Evolutionary conservation across 169 alveolate species (phyloP).

Genomic region (Cryptosporidium canis): DNA sequence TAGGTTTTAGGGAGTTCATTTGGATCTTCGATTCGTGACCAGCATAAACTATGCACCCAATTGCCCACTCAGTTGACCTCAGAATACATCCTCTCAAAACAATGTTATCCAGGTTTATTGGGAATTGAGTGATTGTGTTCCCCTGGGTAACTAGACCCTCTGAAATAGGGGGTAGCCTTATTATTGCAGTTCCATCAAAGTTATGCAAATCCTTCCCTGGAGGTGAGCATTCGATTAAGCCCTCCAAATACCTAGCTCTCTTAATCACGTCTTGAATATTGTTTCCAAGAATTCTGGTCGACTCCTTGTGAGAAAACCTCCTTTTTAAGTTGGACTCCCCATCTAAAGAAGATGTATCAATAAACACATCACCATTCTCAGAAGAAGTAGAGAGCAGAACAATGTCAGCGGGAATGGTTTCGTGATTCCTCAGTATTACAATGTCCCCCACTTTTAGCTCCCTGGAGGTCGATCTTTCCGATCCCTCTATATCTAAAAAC

Average conservation of each 20-base stretch:
- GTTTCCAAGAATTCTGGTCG: constrained; percentile 35
- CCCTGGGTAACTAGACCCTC: constrained; percentile 58
- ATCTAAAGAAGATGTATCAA: constrained; percentile 87
- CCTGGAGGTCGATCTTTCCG: constrained; percentile 72
- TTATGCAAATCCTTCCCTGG: constrained; percentile 66
- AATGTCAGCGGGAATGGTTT: constrained; percentile 89
- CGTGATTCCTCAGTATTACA: constrained; percentile 82
- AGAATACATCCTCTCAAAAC: constrained; percentile 93
- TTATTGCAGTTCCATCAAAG: constrained; percentile 70
- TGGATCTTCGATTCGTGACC: constrained; percentile 96
- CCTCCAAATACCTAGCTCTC: constrained; percentile 54
- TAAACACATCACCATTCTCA: constrained; percentile 78
- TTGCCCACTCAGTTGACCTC: constrained; percentile 91
- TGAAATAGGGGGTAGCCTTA: constrained; percentile 50
- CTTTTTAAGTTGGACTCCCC: constrained; percentile 87
- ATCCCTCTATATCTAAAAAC: constrained; percentile 39
- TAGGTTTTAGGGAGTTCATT: constrained; percentile 83
- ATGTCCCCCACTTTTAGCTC: constrained; percentile 84
- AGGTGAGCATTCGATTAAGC: constrained; percentile 70
- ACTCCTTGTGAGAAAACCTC: constrained; percentile 74
- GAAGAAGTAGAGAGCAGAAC: constrained; percentile 78
- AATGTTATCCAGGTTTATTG: constrained; percentile 74
- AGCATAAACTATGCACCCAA: constrained; percentile 93
- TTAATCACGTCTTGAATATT: constrained; percentile 38
- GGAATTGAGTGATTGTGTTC: constrained; percentile 57